Conservation (phyloP, 331 rosid species). For the Rosa hybrid region DNA sequence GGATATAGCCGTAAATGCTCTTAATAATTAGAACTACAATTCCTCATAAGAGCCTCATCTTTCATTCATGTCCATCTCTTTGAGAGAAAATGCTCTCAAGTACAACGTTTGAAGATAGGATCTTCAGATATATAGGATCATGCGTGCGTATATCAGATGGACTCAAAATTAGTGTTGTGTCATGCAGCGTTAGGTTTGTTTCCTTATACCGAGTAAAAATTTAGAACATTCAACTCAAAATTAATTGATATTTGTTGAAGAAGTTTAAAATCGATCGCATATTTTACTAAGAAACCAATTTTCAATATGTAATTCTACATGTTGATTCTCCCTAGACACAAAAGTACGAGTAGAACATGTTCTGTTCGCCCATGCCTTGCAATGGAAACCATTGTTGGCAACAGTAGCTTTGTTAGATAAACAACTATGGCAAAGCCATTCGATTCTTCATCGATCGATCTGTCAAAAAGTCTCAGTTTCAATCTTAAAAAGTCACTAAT, state of each 20-base stretch:
- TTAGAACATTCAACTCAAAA: neutral
- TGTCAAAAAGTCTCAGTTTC: neutral
- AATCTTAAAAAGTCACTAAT: constrained; percentile 6
- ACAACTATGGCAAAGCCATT: neutral
- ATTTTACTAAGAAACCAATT: too few species aligned
- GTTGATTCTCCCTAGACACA: neutral
- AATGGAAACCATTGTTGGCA: neutral
- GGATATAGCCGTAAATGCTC: neutral
- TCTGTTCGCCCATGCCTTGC: neutral
- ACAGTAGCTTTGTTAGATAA: neutral
- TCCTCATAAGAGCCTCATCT: neutral
- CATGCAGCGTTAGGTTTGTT: too few species aligned
- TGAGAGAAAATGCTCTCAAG: neutral
- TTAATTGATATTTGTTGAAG: neutral
- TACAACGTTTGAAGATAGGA: too few species aligned
- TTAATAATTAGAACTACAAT: neutral
- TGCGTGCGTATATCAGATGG: too few species aligned
- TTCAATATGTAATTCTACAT: neutral
- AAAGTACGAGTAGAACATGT: neutral
- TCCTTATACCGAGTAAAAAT: too few species aligned
- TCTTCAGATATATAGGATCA: too few species aligned
- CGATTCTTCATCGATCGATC: neutral
- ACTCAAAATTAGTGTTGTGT: too few species aligned
- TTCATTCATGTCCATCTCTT: too few species aligned
- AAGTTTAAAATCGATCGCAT: neutral